phyloP scores from a whole-genome alignment of 352 stramenopile genomes.

The Lagenidium sp. region DNA sequence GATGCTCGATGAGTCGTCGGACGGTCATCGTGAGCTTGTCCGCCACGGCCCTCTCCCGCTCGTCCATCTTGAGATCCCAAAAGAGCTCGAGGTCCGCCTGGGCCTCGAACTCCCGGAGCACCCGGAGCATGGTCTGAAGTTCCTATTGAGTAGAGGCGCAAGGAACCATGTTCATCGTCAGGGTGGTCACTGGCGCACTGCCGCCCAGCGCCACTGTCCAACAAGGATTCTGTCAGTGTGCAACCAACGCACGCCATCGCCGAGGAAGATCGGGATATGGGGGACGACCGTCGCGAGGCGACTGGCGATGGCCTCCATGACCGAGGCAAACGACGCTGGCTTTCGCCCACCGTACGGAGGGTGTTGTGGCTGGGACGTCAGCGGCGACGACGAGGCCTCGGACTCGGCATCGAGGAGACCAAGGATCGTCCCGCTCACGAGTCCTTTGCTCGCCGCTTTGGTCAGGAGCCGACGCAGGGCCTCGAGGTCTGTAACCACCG shows the following conservation, averaged over 20 bases:
- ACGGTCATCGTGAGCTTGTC: constrained; percentile 2
- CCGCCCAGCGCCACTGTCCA: no score
- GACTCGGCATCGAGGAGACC: no score
- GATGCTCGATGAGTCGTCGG: neutral
- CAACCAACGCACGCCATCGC: constrained; percentile 7
- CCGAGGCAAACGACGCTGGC: constrained; percentile 1
- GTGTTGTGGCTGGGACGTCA: neutral
- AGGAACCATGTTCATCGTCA: neutral
- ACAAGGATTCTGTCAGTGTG: neutral
- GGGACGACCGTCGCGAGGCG: neutral
- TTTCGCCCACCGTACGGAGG: neutral
- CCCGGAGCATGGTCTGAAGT: constrained; percentile 3
- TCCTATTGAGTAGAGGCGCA: constrained; percentile 6
- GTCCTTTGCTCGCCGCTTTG: constrained; percentile 2
- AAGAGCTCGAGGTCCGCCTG: constrained; percentile 10
- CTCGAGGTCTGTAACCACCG: neutral
- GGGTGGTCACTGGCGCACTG: no score
- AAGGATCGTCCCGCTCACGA: neutral
- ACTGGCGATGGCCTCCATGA: constrained; percentile 4
- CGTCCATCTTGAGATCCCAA: constrained; percentile 7
- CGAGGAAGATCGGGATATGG: constrained; percentile 12
- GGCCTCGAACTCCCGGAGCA: constrained; percentile 8
- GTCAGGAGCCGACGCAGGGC: constrained; percentile 11
- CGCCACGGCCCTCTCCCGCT: constrained; percentile 2
- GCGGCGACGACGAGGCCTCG: neutral